Evolutionary conservation across 805 yeast genomes (phyloP).

Genomic region (Priceomyces castillae): DNA sequence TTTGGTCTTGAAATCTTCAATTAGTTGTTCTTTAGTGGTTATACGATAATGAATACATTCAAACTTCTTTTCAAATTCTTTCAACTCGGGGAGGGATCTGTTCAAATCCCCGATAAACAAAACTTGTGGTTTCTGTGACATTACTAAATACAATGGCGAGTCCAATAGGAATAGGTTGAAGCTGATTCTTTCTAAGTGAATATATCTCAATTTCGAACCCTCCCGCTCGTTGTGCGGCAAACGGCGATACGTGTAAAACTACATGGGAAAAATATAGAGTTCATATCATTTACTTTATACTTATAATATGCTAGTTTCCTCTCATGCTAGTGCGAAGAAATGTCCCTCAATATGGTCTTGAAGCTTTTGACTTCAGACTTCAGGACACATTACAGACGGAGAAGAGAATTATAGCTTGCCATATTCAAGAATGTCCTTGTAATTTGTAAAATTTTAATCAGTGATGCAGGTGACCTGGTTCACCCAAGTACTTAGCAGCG

Average conservation of each 20-base stretch:
- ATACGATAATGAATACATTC: constrained; percentile 41
- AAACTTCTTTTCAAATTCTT: constrained; percentile 34
- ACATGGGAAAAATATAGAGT: not conserved
- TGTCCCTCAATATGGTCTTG: not conserved
- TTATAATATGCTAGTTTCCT: not conserved
- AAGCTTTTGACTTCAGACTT: not conserved
- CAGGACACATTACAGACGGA: not conserved
- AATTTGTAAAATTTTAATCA: constrained; percentile 7
- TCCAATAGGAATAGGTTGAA: too few species aligned
- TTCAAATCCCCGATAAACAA: constrained; percentile 53
- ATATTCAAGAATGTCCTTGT: not conserved
- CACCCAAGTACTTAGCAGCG: constrained; percentile 84
- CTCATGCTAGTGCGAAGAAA: not conserved
- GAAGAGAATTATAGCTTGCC: not conserved
- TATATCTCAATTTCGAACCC: too few species aligned
- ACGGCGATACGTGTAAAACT: not conserved
- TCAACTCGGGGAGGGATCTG: constrained; percentile 44
- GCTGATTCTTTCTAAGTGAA: too few species aligned
- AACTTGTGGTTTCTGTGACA: constrained; percentile 30
- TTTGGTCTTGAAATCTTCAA: constrained; percentile 36
- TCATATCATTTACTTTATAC: not conserved
- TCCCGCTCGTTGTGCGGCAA: too few species aligned
- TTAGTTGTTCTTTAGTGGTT: constrained; percentile 41
- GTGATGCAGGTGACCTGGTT: constrained; percentile 62
- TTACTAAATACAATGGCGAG: too few species aligned